A percentile compares a stretch with the other conserved stretches of the same genome.
phyloP scores from a whole-genome alignment of 441 rosid genomes.

The Viola pubescens region DNA sequence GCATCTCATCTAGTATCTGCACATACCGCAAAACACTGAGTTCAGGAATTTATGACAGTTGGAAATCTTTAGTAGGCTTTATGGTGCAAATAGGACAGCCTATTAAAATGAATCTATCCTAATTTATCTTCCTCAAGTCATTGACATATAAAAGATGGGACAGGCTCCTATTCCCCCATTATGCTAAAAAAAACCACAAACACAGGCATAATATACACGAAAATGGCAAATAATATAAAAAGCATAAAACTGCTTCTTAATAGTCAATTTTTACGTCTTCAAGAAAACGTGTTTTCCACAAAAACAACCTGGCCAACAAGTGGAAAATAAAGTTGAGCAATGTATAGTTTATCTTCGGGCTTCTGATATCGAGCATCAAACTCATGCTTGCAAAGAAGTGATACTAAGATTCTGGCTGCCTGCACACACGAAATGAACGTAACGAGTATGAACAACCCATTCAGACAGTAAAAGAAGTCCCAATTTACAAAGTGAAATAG shows the following conservation, averaged over 20 bases:
- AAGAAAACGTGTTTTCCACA: slow-evolving; percentile 3
- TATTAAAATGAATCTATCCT: too few relatives aligned
- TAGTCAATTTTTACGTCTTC: too few relatives aligned
- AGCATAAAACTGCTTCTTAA: too few relatives aligned
- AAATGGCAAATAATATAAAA: too few relatives aligned
- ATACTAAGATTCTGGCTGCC: slow-evolving; percentile 96
- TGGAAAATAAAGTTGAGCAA: slow-evolving; percentile 92
- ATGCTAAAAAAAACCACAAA: too few relatives aligned
- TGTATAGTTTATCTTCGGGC: slow-evolving; percentile 97
- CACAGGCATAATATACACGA: too few relatives aligned
- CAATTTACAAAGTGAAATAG: neutral
- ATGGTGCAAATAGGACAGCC: too few relatives aligned
- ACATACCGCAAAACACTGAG: slow-evolving; percentile 4
- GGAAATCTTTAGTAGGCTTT: too few relatives aligned
- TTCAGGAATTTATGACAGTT: too few relatives aligned
- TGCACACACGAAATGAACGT: slow-evolving; percentile 9
- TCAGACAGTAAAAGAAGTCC: neutral
- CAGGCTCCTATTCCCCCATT: too few relatives aligned
- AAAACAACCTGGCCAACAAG: slow-evolving; percentile 79
- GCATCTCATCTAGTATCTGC: slow-evolving; percentile 99
- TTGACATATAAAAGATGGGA: too few relatives aligned
- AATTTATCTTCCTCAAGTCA: too few relatives aligned
- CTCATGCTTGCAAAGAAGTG: slow-evolving; percentile 94
- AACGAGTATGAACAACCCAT: neutral
- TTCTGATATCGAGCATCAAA: slow-evolving; percentile 98